A percentile compares a stretch with the other conserved stretches of the same genome.
These are phyloP conservation scores for Polyrhizophydium stewartii DNA, from an alignment of 371 early-diverging fungal genomes.

Conservation along the genomic window DNA sequence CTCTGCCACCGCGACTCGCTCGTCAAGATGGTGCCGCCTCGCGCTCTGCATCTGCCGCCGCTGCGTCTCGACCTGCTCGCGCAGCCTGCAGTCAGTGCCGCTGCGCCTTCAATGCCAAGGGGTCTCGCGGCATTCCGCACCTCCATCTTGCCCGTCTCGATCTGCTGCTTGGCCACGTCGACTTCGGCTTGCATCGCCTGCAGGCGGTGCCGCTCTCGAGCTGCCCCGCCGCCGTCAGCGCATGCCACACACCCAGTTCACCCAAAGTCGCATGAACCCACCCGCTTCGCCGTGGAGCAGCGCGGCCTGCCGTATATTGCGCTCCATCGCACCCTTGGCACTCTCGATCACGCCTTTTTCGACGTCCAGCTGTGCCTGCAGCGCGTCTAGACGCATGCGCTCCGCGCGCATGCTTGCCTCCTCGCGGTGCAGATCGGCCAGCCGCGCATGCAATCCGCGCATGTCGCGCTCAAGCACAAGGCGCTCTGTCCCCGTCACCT, in stretches of 20 bases:
- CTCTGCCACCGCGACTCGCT: background rate
- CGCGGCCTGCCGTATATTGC: background rate
- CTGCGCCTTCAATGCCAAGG: background rate
- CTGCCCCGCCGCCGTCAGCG: background rate
- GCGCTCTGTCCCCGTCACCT: too few relatives aligned
- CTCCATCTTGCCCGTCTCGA: background rate
- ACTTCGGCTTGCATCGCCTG: background rate
- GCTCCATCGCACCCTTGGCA: background rate
- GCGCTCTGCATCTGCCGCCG: background rate
- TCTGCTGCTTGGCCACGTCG: background rate
- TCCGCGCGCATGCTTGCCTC: background rate
- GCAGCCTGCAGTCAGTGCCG: background rate
- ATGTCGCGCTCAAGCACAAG: background rate
- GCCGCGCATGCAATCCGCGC: background rate
- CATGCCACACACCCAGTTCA: background rate
- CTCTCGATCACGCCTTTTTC: background rate
- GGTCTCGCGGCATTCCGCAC: background rate
- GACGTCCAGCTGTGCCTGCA: background rate
- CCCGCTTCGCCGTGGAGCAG: conserved; percentile 1
- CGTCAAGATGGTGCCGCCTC: background rate
- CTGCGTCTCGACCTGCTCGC: background rate
- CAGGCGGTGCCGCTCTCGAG: background rate
- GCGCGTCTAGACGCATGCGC: background rate
- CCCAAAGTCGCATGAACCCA: background rate
- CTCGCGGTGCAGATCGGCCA: background rate